Percentiles rank a stretch among this genome's conserved stretches.
phyloP scores from a whole-genome alignment of 2,329 filamentous ascomycete species.

The Cladorrhinum sp. region DNA sequence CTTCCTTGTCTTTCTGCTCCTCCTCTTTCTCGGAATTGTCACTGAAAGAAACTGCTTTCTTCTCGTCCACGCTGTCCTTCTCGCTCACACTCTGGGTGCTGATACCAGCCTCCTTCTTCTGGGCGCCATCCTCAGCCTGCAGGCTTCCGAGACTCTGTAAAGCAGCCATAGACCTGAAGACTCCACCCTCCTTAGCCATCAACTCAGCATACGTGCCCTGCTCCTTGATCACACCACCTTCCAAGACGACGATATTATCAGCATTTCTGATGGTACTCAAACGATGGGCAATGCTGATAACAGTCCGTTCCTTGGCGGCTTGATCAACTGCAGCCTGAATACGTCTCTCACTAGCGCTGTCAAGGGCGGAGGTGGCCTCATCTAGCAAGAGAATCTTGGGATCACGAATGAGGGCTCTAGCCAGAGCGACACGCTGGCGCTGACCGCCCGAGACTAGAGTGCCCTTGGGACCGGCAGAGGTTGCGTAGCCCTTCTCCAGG shows the following conservation, averaged over 20 bases:
- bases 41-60: neutral
- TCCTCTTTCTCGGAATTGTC: neutral
- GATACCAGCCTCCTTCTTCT: constrained; percentile 6
- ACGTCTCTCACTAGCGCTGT: constrained; percentile 54
- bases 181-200: constrained; percentile 39
- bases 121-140: neutral
- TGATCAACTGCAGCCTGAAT: constrained; percentile 50
- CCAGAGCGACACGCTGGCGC: constrained; percentile 57
- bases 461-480: constrained; percentile 51
- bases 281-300: constrained; percentile 59
- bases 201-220: constrained; percentile 55
- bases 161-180: constrained; percentile 26
- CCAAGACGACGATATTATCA: constrained; percentile 59
- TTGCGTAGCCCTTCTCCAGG: constrained; percentile 53
- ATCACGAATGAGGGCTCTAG: constrained; percentile 54
- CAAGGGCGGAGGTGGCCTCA: constrained; percentile 59
- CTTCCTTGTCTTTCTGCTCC: neutral
- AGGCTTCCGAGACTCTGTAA: constrained; percentile 24
- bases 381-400: constrained; percentile 58
- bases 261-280: constrained; percentile 53
- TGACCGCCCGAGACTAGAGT: constrained; percentile 58
- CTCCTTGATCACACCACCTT: constrained; percentile 54
- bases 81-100: constrained; percentile 2
- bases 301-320: constrained; percentile 49
- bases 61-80: constrained; percentile 3